A percentile compares a stretch with the other conserved stretches of the same genome.
phyloP scores from a whole-genome alignment of 169 alveolate species.

The Eimeria nieschulzi region DNA sequence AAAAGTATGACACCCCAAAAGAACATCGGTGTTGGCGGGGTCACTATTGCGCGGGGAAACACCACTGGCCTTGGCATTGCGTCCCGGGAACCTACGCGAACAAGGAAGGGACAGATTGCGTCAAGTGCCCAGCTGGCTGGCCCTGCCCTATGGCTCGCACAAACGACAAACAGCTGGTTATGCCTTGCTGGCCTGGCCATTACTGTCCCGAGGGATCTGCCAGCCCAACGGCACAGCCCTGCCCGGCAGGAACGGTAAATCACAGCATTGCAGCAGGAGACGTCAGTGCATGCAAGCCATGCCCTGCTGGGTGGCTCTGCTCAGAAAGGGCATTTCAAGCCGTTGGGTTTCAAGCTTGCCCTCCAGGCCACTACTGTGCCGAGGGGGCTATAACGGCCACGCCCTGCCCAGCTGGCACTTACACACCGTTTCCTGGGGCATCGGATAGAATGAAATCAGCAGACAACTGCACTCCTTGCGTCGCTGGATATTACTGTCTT shows the following conservation, averaged over 20 bases:
- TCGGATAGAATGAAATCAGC: conserved; percentile 59
- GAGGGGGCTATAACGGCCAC: conserved; percentile 37
- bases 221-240: conserved; percentile 55
- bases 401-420: conserved; percentile 79
- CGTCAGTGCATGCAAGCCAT: conserved; percentile 43
- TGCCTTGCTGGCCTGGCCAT: conserved; percentile 69
- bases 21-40: conserved; percentile 47
- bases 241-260: conserved; percentile 63
- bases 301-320: conserved; percentile 67
- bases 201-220: conserved; percentile 64
- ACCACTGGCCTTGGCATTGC: conserved; percentile 67
- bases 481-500: conserved; percentile 54
- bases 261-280: conserved; percentile 20
- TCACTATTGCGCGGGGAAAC: conserved; percentile 40
- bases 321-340: conserved; percentile 49
- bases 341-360: conserved; percentile 68
- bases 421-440: conserved; percentile 74
- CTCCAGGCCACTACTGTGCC: conserved; percentile 74
- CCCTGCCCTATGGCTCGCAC: conserved; percentile 63
- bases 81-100: conserved; percentile 53
- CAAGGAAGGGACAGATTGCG: conserved; percentile 42
- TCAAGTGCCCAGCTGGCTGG: conserved; percentile 66
- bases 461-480: conserved; percentile 1
- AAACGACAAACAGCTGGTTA: conserved; percentile 9
- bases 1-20: not conserved